Base-by-base conservation (phyloP, 2,329 filamentous ascomycete genomes). In the Delphinella strobiligena region DNA sequence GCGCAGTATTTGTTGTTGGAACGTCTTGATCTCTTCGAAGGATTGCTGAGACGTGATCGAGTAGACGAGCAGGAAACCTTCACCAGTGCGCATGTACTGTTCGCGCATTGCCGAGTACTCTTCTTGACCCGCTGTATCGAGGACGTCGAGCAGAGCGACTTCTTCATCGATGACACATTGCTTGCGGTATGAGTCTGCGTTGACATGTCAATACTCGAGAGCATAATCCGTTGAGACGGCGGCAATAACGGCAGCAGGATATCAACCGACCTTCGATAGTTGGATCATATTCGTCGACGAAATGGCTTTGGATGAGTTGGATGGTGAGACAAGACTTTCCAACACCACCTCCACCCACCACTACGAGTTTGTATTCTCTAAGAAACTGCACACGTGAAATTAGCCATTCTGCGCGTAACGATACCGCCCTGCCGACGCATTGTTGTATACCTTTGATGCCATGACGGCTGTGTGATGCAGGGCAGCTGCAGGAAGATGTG, bases 41-140 rank as follows among this genome's bases (percentile, higher is more conserved):
- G 85, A 93, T 66, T 95, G 88, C 58, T 88, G 78, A 58, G 89
- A 95, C 41, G 85, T 95, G 69, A 98, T 98, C 51, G 88, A 94
- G 73, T 96, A 96, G 56, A 96, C 87, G 38, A 98, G 79, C 58
- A 98, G 69, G 67, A 98, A 98, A 39, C 91, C 91, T 67, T 98
- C 91, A 60, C 91, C 91, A 17, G 89, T 96, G 56, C 91, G 81
- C 89, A 98, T 98, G 74, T 96, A 98, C 68, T 96, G 91, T 71
- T 98, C 91, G 60, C 91, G 77, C 91, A 98, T 96, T 39, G 91
- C 91, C 42, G 88, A 94, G 71, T 96, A 98, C 69, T 98, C 91
- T 67, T 98, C 91, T 65, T 98, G 91, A 45, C 91, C 91, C 47
- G 91, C 91, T 40, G 91, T 98, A 65, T 98, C 91, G 61, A 96